A percentile compares a stretch with the other conserved stretches of the same genome.
These are phyloP conservation scores for Domatiomyces catenatus DNA, from an alignment of 2,329 filamentous ascomycete species.

Conservation along the genomic window DNA sequence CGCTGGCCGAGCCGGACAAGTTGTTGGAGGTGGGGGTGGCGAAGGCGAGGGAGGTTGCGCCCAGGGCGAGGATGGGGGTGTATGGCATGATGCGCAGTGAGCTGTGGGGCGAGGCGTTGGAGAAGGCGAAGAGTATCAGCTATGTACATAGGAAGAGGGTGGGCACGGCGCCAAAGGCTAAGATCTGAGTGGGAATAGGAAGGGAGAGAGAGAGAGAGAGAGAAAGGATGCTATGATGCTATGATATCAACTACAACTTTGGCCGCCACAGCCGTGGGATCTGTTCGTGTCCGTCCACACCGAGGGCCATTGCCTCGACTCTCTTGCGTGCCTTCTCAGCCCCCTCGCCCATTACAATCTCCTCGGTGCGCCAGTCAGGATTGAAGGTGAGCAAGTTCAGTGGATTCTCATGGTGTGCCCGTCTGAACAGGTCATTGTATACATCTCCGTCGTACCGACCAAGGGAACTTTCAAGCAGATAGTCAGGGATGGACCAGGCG, in stretches of 20 bases:
- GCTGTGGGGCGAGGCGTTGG: constrained; percentile 38
- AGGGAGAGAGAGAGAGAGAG: no score
- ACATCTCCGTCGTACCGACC: constrained; percentile 36
- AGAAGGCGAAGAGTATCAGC: constrained; percentile 36
- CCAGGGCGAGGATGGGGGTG: constrained; percentile 27
- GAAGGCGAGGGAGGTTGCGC: constrained; percentile 29
- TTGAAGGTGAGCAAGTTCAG: constrained; percentile 36
- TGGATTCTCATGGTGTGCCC: constrained; percentile 35
- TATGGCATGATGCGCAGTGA: constrained; percentile 38
- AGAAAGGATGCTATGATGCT: no score
- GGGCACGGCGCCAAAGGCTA: constrained; percentile 32
- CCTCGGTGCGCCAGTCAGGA: constrained; percentile 32
- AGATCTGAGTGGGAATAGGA: constrained; percentile 25
- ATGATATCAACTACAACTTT: constrained; percentile 9
- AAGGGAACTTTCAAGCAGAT: constrained; percentile 54
- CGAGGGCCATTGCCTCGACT: constrained; percentile 12
- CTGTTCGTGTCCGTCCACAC: constrained; percentile 11
- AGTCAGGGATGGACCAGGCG: constrained; percentile 61
- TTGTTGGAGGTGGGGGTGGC: constrained; percentile 35
- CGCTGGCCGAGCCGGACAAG: constrained; percentile 32
- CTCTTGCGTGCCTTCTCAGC: constrained; percentile 20
- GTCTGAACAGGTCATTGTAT: constrained; percentile 37
- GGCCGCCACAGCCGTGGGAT: not conserved
- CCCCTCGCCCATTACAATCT: constrained; percentile 34
- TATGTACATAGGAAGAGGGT: constrained; percentile 37